Conservation (phyloP, 2,329 filamentous ascomycete species). For the Penicillium sp. region DNA sequence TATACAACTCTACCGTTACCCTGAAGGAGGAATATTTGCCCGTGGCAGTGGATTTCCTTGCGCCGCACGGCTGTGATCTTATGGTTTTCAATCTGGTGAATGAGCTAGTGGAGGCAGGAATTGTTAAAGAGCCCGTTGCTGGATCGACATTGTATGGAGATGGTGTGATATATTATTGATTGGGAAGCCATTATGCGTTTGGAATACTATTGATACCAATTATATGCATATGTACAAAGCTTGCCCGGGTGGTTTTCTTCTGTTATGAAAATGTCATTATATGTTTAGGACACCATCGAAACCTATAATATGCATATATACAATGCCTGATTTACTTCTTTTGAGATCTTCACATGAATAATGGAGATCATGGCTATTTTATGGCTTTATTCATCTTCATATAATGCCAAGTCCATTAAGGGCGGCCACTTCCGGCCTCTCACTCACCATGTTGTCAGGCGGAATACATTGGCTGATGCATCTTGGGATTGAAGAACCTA, state of each 20-base stretch:
- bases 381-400: neutral
- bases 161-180: neutral
- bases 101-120: conserved; percentile 47
- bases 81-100: conserved; percentile 56
- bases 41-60: conserved; percentile 59
- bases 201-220: neutral
- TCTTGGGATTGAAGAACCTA: neutral
- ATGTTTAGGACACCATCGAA: neutral
- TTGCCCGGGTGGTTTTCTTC: too few species aligned
- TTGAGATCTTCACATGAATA: too few species aligned
- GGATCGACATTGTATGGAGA: conserved; percentile 7
- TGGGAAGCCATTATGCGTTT: neutral
- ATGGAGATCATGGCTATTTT: neutral
- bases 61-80: conserved; percentile 60
- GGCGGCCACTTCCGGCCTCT: neutral
- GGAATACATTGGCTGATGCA: neutral
- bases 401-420: neutral
- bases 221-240: too few species aligned
- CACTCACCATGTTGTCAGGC: neutral
- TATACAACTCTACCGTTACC: conserved; percentile 33
- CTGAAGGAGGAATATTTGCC: conserved; percentile 53
- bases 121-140: conserved; percentile 1
- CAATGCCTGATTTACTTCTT: too few species aligned
- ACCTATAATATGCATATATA: neutral
- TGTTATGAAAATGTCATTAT: too few species aligned